These are phyloP conservation scores for Ambrosiella cleistominuta DNA, from an alignment of 2,329 filamentous ascomycete species.

Conservation along the genomic window DNA sequence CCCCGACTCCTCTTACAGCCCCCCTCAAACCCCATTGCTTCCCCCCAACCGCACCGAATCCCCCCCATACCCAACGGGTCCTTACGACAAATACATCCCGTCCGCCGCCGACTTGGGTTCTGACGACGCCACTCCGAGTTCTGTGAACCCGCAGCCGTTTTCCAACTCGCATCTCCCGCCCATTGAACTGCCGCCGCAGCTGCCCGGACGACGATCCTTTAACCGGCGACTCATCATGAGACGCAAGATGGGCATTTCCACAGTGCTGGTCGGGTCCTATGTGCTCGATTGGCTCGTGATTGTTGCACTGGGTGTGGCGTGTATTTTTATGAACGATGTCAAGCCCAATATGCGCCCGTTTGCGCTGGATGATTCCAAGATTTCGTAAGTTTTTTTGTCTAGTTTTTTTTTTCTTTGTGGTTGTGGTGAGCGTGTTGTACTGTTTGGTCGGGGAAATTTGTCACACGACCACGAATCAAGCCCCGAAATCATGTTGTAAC, in stretches of 20 bases:
- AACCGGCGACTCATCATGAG: not conserved
- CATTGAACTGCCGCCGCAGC: conserved; percentile 1
- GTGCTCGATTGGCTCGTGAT: conserved; percentile 58
- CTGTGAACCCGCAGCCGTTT: not conserved
- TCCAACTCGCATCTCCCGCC: conserved; percentile 2
- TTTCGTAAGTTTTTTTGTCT: conserved; percentile 23
- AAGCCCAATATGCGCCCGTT: conserved; percentile 54
- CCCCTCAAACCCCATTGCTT: conserved; percentile 5
- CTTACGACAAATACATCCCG: not conserved
- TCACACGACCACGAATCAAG: not conserved
- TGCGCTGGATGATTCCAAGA: conserved; percentile 51
- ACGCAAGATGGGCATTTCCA: conserved; percentile 9
- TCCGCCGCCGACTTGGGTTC: not conserved
- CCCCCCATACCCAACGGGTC: not conserved
- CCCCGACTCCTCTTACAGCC: conserved; percentile 10
- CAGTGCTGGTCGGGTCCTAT: conserved; percentile 41
- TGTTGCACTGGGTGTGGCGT: conserved; percentile 38
- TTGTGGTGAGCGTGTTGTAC: not conserved
- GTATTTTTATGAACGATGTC: conserved; percentile 39
- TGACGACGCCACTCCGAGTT: not conserved
- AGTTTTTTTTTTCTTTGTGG: not conserved
- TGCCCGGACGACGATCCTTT: not conserved
- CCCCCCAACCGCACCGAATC: not conserved
- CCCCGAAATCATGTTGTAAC: no score
- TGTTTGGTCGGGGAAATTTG: not conserved